Conservation (phyloP, 164 flowering plant species). For the Magnolia kwangsiensis region DNA sequence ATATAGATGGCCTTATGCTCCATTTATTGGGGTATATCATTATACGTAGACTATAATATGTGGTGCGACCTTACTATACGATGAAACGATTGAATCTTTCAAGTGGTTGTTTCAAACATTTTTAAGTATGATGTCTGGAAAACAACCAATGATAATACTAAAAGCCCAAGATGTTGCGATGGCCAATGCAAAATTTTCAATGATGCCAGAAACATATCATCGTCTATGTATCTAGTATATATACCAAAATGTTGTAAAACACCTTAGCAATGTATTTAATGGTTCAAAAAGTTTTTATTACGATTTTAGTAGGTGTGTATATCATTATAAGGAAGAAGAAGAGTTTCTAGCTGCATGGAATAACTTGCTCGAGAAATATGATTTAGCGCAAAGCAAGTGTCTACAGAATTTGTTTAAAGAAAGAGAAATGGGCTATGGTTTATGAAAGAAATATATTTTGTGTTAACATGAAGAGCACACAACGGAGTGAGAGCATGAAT, state of each 20-base stretch:
- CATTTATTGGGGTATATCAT: too few relatives aligned
- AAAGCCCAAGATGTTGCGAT: neutral
- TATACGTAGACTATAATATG: too few relatives aligned
- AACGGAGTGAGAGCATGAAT: slow-evolving; percentile 6
- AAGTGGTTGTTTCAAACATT: slow-evolving; percentile 7
- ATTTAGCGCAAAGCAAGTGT: neutral
- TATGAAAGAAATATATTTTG: slow-evolving; percentile 4
- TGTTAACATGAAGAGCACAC: neutral
- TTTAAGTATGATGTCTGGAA: slow-evolving; percentile 2
- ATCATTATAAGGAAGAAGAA: neutral
- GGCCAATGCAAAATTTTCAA: neutral
- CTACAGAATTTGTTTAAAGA: neutral
- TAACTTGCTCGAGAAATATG: slow-evolving; percentile 2
- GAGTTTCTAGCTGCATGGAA: slow-evolving; percentile 3
- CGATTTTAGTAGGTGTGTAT: neutral
- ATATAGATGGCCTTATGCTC: too few relatives aligned
- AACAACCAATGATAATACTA: slow-evolving; percentile 5
- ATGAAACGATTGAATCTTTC: neutral
- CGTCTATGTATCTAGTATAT: slow-evolving; percentile 5
- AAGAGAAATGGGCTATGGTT: slow-evolving; percentile 1
- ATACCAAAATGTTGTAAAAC: slow-evolving; percentile 1
- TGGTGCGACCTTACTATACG: too few relatives aligned
- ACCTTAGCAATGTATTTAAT: neutral
- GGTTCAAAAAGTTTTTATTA: neutral
- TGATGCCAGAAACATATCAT: slow-evolving; percentile 4